A percentile compares a stretch with the other conserved stretches of the same genome.
Evolutionary conservation across 2,329 filamentous ascomycete species (phyloP).

Genomic region (Xylaria arbuscula): DNA sequence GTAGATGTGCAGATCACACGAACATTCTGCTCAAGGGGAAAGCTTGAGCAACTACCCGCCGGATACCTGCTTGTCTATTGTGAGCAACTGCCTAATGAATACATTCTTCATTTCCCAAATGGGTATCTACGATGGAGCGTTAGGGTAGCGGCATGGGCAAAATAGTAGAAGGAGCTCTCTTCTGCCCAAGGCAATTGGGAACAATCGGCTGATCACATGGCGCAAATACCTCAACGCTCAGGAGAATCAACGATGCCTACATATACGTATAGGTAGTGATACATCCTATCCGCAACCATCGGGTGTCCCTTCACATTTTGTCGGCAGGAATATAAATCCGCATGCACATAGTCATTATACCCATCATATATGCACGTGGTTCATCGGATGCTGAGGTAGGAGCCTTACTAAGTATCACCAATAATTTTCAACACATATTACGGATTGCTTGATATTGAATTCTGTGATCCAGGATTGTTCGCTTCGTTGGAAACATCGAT

Average conservation of each 20-base stretch:
- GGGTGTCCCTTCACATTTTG: not conserved
- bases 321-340: not conserved
- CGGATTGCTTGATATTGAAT: not conserved
- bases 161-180: constrained; percentile 6
- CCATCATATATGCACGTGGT: not conserved
- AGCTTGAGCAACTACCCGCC: not conserved
- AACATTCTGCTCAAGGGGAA: not conserved
- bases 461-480: not conserved
- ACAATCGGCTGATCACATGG: not conserved
- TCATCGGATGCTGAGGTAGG: not conserved
- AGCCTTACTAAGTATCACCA: not conserved
- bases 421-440: not conserved
- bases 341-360: not conserved
- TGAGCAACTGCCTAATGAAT: not conserved
- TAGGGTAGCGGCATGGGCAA: not conserved
- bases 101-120: not conserved
- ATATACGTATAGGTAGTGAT: not conserved
- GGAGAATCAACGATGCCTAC: not conserved
- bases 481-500: not conserved
- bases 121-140: not conserved
- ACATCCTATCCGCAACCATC: not conserved
- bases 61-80: too few relatives aligned
- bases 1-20: not conserved
- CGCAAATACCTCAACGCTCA: not conserved
- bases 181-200: not conserved